Evolutionary conservation across 75 land plant genomes (phyloP).

Genomic region (Adiantum capillusveneris): DNA sequence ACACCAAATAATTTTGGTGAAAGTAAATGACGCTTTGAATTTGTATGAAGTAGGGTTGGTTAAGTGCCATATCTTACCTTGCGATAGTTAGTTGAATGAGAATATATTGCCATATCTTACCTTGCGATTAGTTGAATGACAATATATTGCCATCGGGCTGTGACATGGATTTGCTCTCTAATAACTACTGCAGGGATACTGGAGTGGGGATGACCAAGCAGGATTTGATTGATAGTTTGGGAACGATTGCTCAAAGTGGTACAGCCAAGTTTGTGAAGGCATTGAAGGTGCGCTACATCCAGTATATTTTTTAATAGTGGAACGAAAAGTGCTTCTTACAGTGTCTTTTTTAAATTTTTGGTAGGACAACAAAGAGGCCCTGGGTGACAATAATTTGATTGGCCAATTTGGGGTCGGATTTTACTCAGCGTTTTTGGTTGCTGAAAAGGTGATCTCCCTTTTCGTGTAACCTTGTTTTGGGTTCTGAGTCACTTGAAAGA

Average conservation of each 20-base stretch:
- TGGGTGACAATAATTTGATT: constrained; percentile 82
- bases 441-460: constrained; percentile 85
- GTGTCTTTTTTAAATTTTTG: constrained; percentile 1
- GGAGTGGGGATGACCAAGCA: constrained; percentile 70
- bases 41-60: too few relatives aligned
- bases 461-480: too few relatives aligned
- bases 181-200: constrained; percentile 41
- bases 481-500: too few relatives aligned
- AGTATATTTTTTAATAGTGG: background rate
- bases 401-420: constrained; percentile 99
- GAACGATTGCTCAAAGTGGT: constrained; percentile 79
- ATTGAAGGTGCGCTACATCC: constrained; percentile 34
- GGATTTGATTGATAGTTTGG: constrained; percentile 57
- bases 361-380: constrained; percentile 92
- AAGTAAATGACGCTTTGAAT: too few relatives aligned
- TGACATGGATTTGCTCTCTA: too few relatives aligned
- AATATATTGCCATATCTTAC: too few relatives aligned
- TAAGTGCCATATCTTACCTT: too few relatives aligned
- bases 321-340: background rate
- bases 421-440: constrained; percentile 94
- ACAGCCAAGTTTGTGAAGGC: constrained; percentile 62
- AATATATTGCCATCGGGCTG: too few relatives aligned
- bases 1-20: too few relatives aligned
- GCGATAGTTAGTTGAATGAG: too few relatives aligned
- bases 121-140: too few relatives aligned